A percentile compares a stretch with the other conserved stretches of the same genome.
Conservation (phyloP, 106 monocot genomes). For the Platanthera zijinensis region DNA sequence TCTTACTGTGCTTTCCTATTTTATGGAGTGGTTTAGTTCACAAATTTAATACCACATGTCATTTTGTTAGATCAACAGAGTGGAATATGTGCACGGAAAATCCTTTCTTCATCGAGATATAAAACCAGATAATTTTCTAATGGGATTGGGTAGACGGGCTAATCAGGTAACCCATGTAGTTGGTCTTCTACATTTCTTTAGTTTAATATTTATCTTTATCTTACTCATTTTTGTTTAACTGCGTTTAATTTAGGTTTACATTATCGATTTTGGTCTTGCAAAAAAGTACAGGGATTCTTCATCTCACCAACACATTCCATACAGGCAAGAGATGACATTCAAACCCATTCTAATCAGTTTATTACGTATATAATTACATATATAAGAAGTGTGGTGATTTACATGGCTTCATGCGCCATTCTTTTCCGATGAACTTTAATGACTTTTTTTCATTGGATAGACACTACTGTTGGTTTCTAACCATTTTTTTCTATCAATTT, state of each 20-base stretch:
- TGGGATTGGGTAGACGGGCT: slow-evolving; percentile 89
- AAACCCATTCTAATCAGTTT: background rate
- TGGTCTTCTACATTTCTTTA: background rate
- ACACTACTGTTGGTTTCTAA: background rate
- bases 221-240: background rate
- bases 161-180: slow-evolving; percentile 55
- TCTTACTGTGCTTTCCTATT: background rate
- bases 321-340: slow-evolving; percentile 27
- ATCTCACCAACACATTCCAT: slow-evolving; percentile 66
- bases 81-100: slow-evolving; percentile 83
- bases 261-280: slow-evolving; percentile 74
- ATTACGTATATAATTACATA: background rate
- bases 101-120: slow-evolving; percentile 95
- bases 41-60: background rate
- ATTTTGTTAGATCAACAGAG: slow-evolving; percentile 55
- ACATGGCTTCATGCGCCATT: background rate
- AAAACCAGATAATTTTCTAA: slow-evolving; percentile 96
- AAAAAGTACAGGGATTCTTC: slow-evolving; percentile 70
- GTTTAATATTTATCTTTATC: background rate
- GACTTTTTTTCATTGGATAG: background rate
- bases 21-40: slow-evolving; percentile 1
- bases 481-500: background rate
- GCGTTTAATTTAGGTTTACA: slow-evolving; percentile 37
- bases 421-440: background rate
- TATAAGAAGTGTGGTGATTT: background rate